These are phyloP conservation scores for Agapanthus africanus DNA, from an alignment of 106 monocot genomes.

Conservation along the genomic window DNA sequence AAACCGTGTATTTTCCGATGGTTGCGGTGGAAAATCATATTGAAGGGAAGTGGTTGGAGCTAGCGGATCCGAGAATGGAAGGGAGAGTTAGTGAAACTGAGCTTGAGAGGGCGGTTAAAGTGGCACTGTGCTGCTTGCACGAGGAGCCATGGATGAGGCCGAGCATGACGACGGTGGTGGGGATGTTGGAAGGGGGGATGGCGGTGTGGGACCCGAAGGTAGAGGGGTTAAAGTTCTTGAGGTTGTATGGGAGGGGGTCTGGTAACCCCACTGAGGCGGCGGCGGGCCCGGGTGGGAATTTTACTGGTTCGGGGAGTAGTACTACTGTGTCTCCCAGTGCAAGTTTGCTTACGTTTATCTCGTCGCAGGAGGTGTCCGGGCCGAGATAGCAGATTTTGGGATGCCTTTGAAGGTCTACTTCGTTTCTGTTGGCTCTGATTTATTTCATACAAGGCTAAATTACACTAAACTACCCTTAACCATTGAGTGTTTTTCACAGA, in stretches of 20 bases:
- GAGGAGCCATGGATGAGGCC: slow-evolving; percentile 64
- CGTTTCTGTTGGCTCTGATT: too few relatives aligned
- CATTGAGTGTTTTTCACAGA: too few relatives aligned
- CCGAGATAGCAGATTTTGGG: slow-evolving; percentile 47
- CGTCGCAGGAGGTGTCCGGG: slow-evolving; percentile 21
- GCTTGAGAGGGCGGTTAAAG: slow-evolving; percentile 41
- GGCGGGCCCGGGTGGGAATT: background rate
- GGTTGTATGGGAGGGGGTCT: slow-evolving; percentile 30
- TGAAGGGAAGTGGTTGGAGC: slow-evolving; percentile 49
- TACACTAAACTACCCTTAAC: too few relatives aligned
- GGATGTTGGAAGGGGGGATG: slow-evolving; percentile 48
- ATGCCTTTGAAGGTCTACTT: too few relatives aligned
- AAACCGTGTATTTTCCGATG: slow-evolving; percentile 52
- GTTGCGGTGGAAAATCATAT: slow-evolving; percentile 71
- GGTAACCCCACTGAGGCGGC: slow-evolving; percentile 11
- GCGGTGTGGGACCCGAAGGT: slow-evolving; percentile 32
- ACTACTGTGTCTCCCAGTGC: background rate
- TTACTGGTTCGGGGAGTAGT: slow-evolving; percentile 5
- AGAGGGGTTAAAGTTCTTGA: slow-evolving; percentile 36
- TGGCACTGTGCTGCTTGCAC: slow-evolving; percentile 52
- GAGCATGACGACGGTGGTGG: slow-evolving; percentile 52
- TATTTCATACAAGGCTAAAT: too few relatives aligned
- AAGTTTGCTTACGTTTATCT: slow-evolving; percentile 13
- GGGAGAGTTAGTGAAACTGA: slow-evolving; percentile 54
- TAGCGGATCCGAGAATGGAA: slow-evolving; percentile 70